These are phyloP conservation scores for Fraxinus quadrangulata DNA, from an alignment of 257 asterid species.

Conservation along the genomic window DNA sequence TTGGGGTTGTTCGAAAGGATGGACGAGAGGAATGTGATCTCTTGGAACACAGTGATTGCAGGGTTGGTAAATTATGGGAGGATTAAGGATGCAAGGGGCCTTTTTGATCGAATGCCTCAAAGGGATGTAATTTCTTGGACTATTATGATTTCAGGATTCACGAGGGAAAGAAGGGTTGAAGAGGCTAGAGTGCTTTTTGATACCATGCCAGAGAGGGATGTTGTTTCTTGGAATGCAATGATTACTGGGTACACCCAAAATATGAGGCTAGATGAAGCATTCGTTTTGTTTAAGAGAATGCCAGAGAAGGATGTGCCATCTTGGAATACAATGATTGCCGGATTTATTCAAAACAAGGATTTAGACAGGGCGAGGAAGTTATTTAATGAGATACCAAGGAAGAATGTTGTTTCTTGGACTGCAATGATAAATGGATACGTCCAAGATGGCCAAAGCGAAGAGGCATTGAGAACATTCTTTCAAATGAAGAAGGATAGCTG, in stretches of 20 bases:
- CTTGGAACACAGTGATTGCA: slow-evolving; percentile 61
- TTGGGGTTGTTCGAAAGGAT: slow-evolving; percentile 50
- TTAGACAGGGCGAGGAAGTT: slow-evolving; percentile 38
- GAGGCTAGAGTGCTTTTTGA: slow-evolving; percentile 58
- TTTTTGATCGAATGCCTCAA: slow-evolving; percentile 49
- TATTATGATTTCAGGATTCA: slow-evolving; percentile 49
- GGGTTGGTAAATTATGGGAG: slow-evolving; percentile 54
- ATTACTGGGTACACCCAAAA: slow-evolving; percentile 51
- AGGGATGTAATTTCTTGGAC: slow-evolving; percentile 66
- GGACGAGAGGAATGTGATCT: slow-evolving; percentile 55
- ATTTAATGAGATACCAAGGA: slow-evolving; percentile 53
- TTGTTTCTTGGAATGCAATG: slow-evolving; percentile 73
- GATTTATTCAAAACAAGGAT: slow-evolving; percentile 50
- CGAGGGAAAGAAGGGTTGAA: slow-evolving; percentile 41
- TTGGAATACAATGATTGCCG: slow-evolving; percentile 58
- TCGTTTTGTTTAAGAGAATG: slow-evolving; percentile 44
- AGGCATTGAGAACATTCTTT: slow-evolving; percentile 47
- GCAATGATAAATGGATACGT: slow-evolving; percentile 50
- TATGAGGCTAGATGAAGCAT: slow-evolving; percentile 42
- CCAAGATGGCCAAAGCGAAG: slow-evolving; percentile 49
- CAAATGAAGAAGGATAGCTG: slow-evolving; percentile 39
- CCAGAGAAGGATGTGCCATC: slow-evolving; percentile 44
- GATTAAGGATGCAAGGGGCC: slow-evolving; percentile 45
- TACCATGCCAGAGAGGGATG: slow-evolving; percentile 53
- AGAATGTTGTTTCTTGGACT: slow-evolving; percentile 69